Evolutionary conservation across 179 eudicot genomes (phyloP).

Genomic region (Spinacia oleracea): DNA sequence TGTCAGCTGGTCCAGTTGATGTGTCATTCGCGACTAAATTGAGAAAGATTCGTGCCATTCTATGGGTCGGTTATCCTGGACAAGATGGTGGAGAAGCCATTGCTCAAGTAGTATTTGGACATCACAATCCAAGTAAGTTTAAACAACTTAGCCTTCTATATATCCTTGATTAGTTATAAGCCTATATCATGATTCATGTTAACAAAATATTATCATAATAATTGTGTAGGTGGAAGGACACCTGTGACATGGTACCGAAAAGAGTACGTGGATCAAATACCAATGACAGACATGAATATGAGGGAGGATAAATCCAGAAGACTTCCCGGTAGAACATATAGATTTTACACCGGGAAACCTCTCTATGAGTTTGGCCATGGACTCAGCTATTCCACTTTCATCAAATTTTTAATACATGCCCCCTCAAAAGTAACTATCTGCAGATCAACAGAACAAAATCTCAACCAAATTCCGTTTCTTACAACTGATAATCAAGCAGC

Average conservation of each 20-base stretch:
- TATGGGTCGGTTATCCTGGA: conserved; percentile 84
- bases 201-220: too few relatives aligned
- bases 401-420: conserved; percentile 15
- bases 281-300: conserved; percentile 42
- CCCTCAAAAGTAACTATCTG: conserved; percentile 8
- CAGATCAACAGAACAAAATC: not conserved
- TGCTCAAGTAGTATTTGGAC: conserved; percentile 63
- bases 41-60: conserved; percentile 31
- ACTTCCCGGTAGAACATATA: conserved; percentile 40
- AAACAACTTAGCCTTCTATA: not conserved
- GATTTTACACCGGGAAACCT: conserved; percentile 31
- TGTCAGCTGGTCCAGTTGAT: conserved; percentile 59
- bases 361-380: conserved; percentile 37
- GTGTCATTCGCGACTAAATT: conserved; percentile 25
- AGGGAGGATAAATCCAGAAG: conserved; percentile 25
- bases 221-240: conserved; percentile 40
- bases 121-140: conserved; percentile 61
- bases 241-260: conserved; percentile 43
- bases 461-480: not conserved
- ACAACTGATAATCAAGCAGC: not conserved
- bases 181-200: too few relatives aligned
- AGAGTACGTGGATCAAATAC: conserved; percentile 23
- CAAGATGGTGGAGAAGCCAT: conserved; percentile 80
- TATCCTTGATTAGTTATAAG: not conserved
- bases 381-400: conserved; percentile 33